Evolutionary conservation across 768 basidiomycete species (phyloP), one percentile per base, ranked within the genome.

Genomic region (Gloeostereum incarnatum): DNA sequence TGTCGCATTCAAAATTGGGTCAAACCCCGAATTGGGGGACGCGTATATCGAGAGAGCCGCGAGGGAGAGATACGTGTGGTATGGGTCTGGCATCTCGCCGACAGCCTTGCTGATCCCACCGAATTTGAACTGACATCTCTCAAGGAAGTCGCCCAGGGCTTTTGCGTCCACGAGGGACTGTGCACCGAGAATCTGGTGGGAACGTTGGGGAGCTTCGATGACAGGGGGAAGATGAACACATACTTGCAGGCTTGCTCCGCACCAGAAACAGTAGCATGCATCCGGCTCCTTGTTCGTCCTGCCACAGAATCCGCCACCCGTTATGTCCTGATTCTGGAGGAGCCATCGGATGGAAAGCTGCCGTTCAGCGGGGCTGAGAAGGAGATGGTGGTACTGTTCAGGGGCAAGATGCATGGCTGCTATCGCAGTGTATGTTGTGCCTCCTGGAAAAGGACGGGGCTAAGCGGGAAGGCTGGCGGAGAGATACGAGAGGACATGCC

Each of bases 221-320:
- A 8, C n/a, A 4, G 22, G 24, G 13, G 4, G 8, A 23, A 33
- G 14, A 27, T 20, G 39, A 18, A 21, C 26, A 54, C 73, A 36
- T 45, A 93, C 93, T 52, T 72, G 59, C 7, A 97, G 58, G 0
- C 87, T 69, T 6, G 80, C 92, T 3, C 87, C 82, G 48, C 83
- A 84, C 94, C 94, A 99, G 57, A 96, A 98, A 46, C 86, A 88
- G 58, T 99, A 99, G 55, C 94, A 99, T 2, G 91, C 87, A 46
- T 98, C 94, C 4, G 83, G 73, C 3, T 70, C 65, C 60, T 99
- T 99, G 41, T 78, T 81, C 1, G 90, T 90, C 17, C 94, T 71
- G 2, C 94, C 94, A 47, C 82, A 66, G 52, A 91, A 96, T 0
- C 94, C 94, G 0, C 90, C 90, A 0, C 66, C 65, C 0, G 49